A percentile compares a stretch with the other conserved stretches of the same genome.
phyloP scores from a whole-genome alignment of 495 filamentous ascomycete genomes.

The Podospora didyma region DNA sequence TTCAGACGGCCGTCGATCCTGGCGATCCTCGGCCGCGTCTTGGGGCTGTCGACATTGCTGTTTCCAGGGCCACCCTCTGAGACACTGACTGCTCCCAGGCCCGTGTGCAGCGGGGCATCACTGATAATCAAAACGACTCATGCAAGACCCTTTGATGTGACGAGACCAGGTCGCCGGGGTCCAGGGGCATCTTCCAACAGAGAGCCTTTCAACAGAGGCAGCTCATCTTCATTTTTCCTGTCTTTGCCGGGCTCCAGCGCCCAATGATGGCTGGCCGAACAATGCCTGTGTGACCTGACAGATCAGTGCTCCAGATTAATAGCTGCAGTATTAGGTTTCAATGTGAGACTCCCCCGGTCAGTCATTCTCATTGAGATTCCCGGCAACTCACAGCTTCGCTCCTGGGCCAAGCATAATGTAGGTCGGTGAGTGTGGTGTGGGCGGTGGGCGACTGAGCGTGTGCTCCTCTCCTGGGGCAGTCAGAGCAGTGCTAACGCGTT shows the following conservation, averaged over 20 bases:
- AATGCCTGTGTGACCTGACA: constrained; percentile 16
- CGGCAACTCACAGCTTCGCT: not conserved
- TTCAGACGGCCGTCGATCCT: not conserved
- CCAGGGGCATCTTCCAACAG: not conserved
- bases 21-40: not conserved
- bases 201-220: not conserved
- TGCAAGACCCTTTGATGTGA: not conserved
- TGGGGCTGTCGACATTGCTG: not conserved
- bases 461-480: too few relatives aligned
- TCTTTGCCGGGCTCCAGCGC: constrained; percentile 2
- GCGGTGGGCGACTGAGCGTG: too few relatives aligned
- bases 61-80: not conserved
- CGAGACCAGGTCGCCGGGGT: not conserved
- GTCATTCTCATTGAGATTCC: too few relatives aligned
- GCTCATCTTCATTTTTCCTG: not conserved
- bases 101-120: not conserved
- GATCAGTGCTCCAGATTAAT: not conserved
- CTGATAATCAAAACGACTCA: not conserved
- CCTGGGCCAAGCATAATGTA: not conserved
- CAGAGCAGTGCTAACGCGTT: constrained; percentile 1
- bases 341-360: not conserved
- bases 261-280: not conserved
- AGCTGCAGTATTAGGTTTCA: not conserved
- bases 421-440: too few relatives aligned
- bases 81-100: not conserved